Evolutionary conservation across 202 grass and related monocot genomes (phyloP).

Genomic region (Schoenoplectus triqueter): DNA sequence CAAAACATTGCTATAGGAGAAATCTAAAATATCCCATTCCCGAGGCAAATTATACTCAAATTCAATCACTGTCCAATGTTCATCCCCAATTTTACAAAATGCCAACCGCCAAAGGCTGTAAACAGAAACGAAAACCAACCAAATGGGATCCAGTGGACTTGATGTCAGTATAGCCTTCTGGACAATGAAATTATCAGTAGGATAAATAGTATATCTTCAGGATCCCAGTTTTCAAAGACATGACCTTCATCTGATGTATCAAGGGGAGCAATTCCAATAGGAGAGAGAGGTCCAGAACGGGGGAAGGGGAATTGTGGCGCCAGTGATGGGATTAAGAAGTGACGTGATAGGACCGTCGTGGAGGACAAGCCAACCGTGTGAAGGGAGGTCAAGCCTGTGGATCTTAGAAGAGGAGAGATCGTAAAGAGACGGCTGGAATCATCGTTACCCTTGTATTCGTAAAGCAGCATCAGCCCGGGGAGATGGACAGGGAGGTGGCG

Average conservation of each 20-base stretch:
- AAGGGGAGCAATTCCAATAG: background rate
- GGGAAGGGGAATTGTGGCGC: background rate
- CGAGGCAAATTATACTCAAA: background rate
- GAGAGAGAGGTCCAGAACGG: background rate
- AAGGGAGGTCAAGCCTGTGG: background rate
- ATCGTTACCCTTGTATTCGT: background rate
- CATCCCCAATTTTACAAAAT: slow-evolving; percentile 29
- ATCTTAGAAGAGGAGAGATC: slow-evolving; percentile 19
- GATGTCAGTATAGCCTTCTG: slow-evolving; percentile 10
- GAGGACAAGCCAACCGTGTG: slow-evolving; percentile 14
- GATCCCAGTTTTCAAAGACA: background rate
- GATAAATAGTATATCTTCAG: background rate
- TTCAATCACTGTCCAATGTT: slow-evolving; percentile 11
- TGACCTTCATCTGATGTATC: background rate
- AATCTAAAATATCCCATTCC: background rate
- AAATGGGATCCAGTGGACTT: background rate
- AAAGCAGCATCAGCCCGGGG: background rate
- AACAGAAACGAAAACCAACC: background rate
- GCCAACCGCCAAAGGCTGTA: background rate
- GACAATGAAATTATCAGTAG: background rate
- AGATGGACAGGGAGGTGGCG: slow-evolving; percentile 4
- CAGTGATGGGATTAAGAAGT: slow-evolving; percentile 10
- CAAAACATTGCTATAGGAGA: background rate
- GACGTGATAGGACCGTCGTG: background rate
- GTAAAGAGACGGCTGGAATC: slow-evolving; percentile 8